Base-by-base conservation (phyloP, 331 rosid species). In the Phaseolus coccineus region DNA sequence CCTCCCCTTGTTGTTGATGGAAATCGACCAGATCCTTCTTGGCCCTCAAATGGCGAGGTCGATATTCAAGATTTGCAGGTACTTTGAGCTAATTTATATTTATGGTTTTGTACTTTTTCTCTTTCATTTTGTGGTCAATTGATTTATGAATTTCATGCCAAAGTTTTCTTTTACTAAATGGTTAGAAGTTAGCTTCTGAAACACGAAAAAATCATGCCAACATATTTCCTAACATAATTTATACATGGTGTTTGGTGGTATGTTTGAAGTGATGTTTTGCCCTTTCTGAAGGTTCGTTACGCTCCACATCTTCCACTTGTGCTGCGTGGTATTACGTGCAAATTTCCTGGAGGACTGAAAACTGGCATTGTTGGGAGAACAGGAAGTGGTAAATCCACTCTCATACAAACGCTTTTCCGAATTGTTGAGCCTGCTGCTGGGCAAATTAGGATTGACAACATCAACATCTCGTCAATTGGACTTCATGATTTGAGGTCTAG, bases 351-450 rank as follows among this genome's bases (percentile, higher is more conserved):
- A 42, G 98, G 95, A 64, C 55, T 65, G 86, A 93, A 87, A 85
- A 85, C 91, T 11, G 96, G 98, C 74, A 91, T 93, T 79, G 98
- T 93, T 25, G 98, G 98, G 14, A 88, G 98, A 90, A 93, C 97
- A 14, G 96, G 97, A 64, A 93, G 96, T 13, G 97, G 98, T 30
- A 93, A 91, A 81, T 68, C 97, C 39, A 91, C 97, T 42, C 89
- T 93, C 51, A 91, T 93, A 62, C 98, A 88, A 61, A 78, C 98
- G 69, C 91, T 93, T 77, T 91, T 93, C 76, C 81, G 97, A 33
- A 83, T 91, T 16, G 83, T 91, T 13, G 91, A 91, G 53, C 96
- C 97, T 75, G 71, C 78, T 42, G 59, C 82, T 0, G 98, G 98
- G 57, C 85, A 63, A 78, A 82, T 93, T 19, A 70, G 79, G 80